A percentile compares a stretch with the other conserved stretches of the same genome.
These are phyloP conservation scores for Hypomontagnella monticulosa DNA, from an alignment of 495 filamentous ascomycete species.

Conservation along the genomic window DNA sequence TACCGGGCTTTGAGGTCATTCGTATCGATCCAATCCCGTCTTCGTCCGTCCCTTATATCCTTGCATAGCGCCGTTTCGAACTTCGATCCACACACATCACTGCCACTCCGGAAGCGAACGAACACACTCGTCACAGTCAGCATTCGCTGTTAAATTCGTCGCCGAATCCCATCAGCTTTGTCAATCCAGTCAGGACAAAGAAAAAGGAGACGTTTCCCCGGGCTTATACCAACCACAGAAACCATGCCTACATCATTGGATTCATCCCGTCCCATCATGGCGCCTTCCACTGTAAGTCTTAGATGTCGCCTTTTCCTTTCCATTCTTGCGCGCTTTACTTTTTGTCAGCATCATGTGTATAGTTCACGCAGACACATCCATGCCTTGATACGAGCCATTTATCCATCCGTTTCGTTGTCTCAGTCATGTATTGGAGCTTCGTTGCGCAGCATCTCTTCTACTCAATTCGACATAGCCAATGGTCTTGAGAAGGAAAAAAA, in stretches of 20 bases:
- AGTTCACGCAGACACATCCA: not conserved
- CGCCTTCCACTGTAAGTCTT: slow-evolving; percentile 69
- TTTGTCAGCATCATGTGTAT: not conserved
- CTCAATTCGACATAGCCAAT: too few relatives aligned
- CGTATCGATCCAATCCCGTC: slow-evolving; percentile 30
- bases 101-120: slow-evolving; percentile 12
- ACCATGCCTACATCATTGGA: slow-evolving; percentile 73
- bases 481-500: too few relatives aligned
- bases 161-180: slow-evolving; percentile 8
- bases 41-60: slow-evolving; percentile 30
- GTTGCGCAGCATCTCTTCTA: too few relatives aligned
- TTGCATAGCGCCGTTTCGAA: slow-evolving; percentile 41
- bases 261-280: slow-evolving; percentile 80
- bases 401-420: too few relatives aligned
- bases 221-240: slow-evolving; percentile 8
- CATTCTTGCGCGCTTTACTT: not conserved
- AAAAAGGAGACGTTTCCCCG: slow-evolving; percentile 10
- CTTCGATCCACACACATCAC: slow-evolving; percentile 34
- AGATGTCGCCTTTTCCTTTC: slow-evolving; percentile 9
- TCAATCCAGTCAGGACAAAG: not conserved
- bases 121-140: not conserved
- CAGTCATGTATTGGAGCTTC: too few relatives aligned
- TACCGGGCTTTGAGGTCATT: slow-evolving; percentile 16
- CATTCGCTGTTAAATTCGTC: slow-evolving; percentile 31
- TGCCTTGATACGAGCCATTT: too few relatives aligned